Base-by-base conservation (phyloP, 176 grass and related monocot genomes). In the Eragrostis nindensis region DNA sequence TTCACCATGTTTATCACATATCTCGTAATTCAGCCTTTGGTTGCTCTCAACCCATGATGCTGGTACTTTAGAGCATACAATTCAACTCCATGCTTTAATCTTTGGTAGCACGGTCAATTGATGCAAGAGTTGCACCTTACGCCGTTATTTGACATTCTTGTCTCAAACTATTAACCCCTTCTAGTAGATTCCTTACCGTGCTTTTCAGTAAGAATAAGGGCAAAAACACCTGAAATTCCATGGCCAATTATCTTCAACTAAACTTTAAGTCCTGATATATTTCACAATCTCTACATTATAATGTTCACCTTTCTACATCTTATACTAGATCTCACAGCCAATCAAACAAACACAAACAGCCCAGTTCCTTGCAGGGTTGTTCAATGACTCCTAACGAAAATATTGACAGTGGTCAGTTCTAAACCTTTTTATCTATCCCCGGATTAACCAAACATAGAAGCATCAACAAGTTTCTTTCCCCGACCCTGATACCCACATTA, bases 201-300 rank as follows among this genome's bases (percentile, higher is more conserved):
- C 43, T 50, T 42, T 11, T 42, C n/a, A 71, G 74, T 61, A 62
- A 61, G 67, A 21, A 17, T 18, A 68, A 36, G 42, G 40, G 29
- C 4, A 41, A 19, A 68, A 1, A 24, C 10, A 50, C 6, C 10
- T 64, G n/a, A 21, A 50, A 52, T 77, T 59, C 22, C 63, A 69
- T 19, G 50, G 1, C 56, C 41, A 52, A 77, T 25, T 59, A 59
- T 24, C n/a, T 26, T 69, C 43, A 26, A 9, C 0, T 25, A 9
- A 25, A 26, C 5, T 18, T 52, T 12, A 62, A 29, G 11, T 62
- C 7, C 62, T 43, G 30, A 43, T n/a, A 60, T 21, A 63, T 57
- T 42, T 73, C 75, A 8, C 8, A 64, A 59, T n/a, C n/a, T 71
- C 19, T 52, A 63, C 30, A 68, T 53, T 47, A 50, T 43, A 70